Percentiles rank a stretch among this genome's conserved stretches.
phyloP scores from a whole-genome alignment of 331 rosid genomes.

The Malus hybrid region DNA sequence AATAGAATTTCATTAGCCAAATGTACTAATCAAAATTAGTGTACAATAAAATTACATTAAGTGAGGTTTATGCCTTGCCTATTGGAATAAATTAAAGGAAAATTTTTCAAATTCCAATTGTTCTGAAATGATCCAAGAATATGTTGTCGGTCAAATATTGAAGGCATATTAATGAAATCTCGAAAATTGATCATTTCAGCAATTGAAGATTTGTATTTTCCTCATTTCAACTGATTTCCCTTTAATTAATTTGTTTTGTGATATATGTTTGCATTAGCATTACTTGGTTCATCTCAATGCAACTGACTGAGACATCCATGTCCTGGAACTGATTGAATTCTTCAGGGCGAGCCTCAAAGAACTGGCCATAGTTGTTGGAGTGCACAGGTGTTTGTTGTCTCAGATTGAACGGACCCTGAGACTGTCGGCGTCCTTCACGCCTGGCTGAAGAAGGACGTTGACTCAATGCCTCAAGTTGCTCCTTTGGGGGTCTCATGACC shows the following conservation, averaged over 20 bases:
- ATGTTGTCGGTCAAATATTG: too few species aligned
- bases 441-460: slow-evolving; percentile 18
- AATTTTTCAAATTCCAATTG: not conserved
- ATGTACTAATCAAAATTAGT: not conserved
- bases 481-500: slow-evolving; percentile 29
- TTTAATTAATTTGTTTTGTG: not conserved
- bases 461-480: slow-evolving; percentile 36
- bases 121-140: not conserved
- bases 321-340: slow-evolving; percentile 35
- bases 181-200: too few species aligned
- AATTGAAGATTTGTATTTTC: too few species aligned
- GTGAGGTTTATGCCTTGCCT: too few species aligned
- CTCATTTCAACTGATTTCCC: not conserved
- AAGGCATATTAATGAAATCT: too few species aligned
- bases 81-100: too few species aligned
- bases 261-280: too few species aligned
- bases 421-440: slow-evolving; percentile 3
- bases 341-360: slow-evolving; percentile 44
- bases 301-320: slow-evolving; percentile 17
- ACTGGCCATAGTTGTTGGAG: slow-evolving; percentile 43
- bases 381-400: slow-evolving; percentile 17
- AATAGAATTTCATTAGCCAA: not conserved
- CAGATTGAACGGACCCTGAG: slow-evolving; percentile 36
- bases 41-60: too few species aligned
- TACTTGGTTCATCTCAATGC: slow-evolving; percentile 40